phyloP scores from a whole-genome alignment of 345 rosid genomes.

The Eucalyptus pauciflora region DNA sequence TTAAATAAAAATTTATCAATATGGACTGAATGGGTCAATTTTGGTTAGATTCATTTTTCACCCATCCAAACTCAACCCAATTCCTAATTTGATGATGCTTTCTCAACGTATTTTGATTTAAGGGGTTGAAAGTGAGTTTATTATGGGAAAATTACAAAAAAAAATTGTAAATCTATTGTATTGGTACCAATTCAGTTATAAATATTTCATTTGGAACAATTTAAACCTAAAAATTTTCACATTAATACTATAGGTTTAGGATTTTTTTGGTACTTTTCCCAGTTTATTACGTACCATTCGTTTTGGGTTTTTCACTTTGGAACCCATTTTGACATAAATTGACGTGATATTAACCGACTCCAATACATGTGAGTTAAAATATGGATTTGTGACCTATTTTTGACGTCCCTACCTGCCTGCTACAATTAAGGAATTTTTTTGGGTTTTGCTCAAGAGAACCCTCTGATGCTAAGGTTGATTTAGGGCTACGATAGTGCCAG shows the following conservation, averaged over 20 bases:
- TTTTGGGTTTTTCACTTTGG: no score
- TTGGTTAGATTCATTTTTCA: no score
- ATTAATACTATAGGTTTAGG: accelerated
- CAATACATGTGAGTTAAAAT: no score
- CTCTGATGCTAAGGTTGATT: not conserved
- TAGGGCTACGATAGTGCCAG: not conserved
- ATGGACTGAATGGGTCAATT: not conserved
- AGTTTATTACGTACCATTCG: no score
- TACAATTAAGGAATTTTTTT: not conserved
- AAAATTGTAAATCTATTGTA: accelerated
- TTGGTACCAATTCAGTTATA: no score
- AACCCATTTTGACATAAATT: not conserved
- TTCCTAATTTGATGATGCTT: not conserved
- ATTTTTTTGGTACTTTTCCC: no score
- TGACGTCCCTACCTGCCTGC: not conserved
- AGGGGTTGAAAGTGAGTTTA: not conserved
- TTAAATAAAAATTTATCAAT: not conserved
- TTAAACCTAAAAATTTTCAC: no score
- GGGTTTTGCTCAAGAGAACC: not conserved
- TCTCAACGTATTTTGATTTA: not conserved
- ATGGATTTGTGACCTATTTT: not conserved
- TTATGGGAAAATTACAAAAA: accelerated
- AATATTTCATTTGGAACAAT: no score
- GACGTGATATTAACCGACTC: not conserved
- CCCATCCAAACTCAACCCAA: not conserved